phyloP scores from a whole-genome alignment of 2,329 filamentous ascomycete genomes.

The Fusarium sacchari region DNA sequence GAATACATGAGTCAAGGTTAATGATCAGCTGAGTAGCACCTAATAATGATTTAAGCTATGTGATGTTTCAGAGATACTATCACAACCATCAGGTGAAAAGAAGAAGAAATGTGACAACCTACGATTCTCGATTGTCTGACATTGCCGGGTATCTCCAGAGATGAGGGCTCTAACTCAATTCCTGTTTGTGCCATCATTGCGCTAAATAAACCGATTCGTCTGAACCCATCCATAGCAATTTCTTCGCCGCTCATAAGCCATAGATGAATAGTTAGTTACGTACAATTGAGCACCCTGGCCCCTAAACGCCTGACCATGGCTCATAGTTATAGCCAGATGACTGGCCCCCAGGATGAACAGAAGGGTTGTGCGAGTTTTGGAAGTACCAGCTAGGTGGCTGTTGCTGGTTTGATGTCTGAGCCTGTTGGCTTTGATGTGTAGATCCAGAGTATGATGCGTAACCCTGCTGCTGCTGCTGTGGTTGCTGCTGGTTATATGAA shows the following conservation, averaged over 20 bases:
- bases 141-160: conserved; percentile 15
- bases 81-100: background rate
- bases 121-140: background rate
- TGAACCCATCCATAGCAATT: conserved; percentile 3
- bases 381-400: conserved; percentile 43
- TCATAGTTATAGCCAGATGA: conserved; percentile 42
- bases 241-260: background rate
- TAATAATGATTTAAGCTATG: conserved; percentile 8
- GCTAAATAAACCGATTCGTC: background rate
- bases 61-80: background rate
- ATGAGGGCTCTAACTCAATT: conserved; percentile 2
- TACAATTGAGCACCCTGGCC: background rate
- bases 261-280: background rate
- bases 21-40: background rate
- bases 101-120: background rate
- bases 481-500: conserved; percentile 27
- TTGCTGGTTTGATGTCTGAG: conserved; percentile 30
- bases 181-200: background rate
- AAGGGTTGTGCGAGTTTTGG: conserved; percentile 31
- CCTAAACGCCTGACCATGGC: conserved; percentile 31
- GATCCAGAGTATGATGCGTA: conserved; percentile 30
- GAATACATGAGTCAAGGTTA: background rate
- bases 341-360: conserved; percentile 33
- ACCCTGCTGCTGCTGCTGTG: conserved; percentile 21
- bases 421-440: conserved; percentile 34